Base-by-base conservation (phyloP, 768 basidiomycete species). In the Pleurotus salmoneostramineus region DNA sequence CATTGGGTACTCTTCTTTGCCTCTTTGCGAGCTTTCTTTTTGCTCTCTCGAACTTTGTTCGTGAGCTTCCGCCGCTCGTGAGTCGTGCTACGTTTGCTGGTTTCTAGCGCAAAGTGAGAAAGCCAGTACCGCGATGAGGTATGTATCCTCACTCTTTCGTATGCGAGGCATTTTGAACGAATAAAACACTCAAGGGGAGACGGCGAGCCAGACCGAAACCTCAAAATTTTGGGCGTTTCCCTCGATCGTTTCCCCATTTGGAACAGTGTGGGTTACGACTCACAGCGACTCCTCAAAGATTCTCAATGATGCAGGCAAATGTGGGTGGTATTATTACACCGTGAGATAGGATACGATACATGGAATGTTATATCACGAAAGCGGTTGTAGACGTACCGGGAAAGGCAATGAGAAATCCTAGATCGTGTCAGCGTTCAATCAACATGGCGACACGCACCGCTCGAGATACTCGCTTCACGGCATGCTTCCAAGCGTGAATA, bases 1-100 rank as follows among this genome's bases (percentile, higher is more conserved):
- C 94, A 95, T 57, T 91, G 82, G 21, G 80, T 73, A 71, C 89
- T 89, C 69, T 87, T 91, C 76, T 92, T 93, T 11, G 82, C 81
- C 43, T 78, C 80, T 69, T 87, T 93, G 66, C 80, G 81, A 50
- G 75, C 75, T 76, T 96, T 96, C 75, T 85, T 89, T 67, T 78
- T 79, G 61, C 83, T 83, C 69, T 94, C 94, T 31, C 83, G 74
- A 43, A 84, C 82, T 71, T 95, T 93, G 66, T 87, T 81, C 66
- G 83, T 80, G 64, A 93, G 78, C 64, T 81, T 92, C 48, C 81
- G 80, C 27, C 92, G 84, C 58, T 90, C 82, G 63, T 88, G 80
- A 42, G 84, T 89, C n/a, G 83, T 82, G 17, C 79, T 76, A 31
- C 95, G 83, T 71, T 87, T 95, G 65, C 88, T 91, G 10, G 94